Evolutionary conservation across 2,329 filamentous ascomycete genomes (phyloP), one percentile per base, ranked within the genome.

Genomic region (Clarireedia hainanense): DNA sequence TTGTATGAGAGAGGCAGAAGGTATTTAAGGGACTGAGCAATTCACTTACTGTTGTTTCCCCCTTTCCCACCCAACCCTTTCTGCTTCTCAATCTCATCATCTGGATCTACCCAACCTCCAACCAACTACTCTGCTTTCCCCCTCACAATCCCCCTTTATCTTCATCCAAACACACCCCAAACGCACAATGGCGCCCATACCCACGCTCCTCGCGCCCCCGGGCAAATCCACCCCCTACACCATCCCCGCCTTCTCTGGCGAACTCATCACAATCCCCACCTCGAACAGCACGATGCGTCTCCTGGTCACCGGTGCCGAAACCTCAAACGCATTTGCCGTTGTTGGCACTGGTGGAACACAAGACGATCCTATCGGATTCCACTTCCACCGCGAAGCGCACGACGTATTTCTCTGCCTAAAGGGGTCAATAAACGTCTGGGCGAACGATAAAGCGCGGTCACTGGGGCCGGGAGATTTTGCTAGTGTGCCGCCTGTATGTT

Each of bases 401-500:
- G 80, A 82, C 63, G 74, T 82, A 4, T 83, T 82, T 61, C 67
- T 82, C 2, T 76, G 77, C 17, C 73, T 77, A 3, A 80, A 81
- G 63, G 80, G 80, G 0, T 75, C 66, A 54, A 62, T 81, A 59
- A 81, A 80, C 60, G 67, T 83, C 5, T 83, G 77, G 76, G 79
- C 76, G n/a, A 76, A 76, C n/a, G 77, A 81, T 47, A 72, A 78
- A 60, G 80, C 77, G 55, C 69, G 78, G 20, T 74, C 77, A 50
- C 70, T 83, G 70, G 73, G 72, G 0, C 74, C 78, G 0, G 80
- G 80, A 0, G 80, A 83, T 60, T 82, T 81, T 67, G 79, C 79
- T 4, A 80, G 77, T 59, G 74, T 81, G 3, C 80, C 80, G 49
- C 80, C 79, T 7, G 78, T 80, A 68, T 34, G 26, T 50, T 39